Evolutionary conservation across 352 stramenopile species (phyloP).

Genomic region (Phytophthora quininea): DNA sequence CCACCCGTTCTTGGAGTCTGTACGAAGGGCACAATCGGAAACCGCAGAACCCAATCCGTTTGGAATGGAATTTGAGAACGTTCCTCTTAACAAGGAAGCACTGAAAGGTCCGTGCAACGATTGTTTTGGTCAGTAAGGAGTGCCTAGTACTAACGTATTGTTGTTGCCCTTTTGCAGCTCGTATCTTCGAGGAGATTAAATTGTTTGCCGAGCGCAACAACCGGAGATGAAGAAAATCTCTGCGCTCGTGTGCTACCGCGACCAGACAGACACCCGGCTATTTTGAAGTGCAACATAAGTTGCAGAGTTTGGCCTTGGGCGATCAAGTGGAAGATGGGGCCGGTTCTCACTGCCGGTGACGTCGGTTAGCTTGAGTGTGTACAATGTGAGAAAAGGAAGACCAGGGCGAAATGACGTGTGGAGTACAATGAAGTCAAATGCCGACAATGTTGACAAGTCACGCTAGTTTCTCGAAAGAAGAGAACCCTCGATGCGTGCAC

Average conservation of each 20-base stretch:
- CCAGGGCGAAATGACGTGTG: slow-evolving; percentile 44
- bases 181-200: slow-evolving; percentile 91
- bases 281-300: slow-evolving; percentile 13
- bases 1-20: slow-evolving; percentile 84
- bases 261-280: slow-evolving; percentile 18
- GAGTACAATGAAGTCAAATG: slow-evolving; percentile 48
- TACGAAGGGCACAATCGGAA: slow-evolving; percentile 78
- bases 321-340: slow-evolving; percentile 21
- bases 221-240: slow-evolving; percentile 61
- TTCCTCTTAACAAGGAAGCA: slow-evolving; percentile 80
- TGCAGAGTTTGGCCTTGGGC: slow-evolving; percentile 16
- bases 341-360: slow-evolving; percentile 26
- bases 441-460: slow-evolving; percentile 23
- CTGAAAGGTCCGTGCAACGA: slow-evolving; percentile 69
- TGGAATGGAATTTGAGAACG: slow-evolving; percentile 90
- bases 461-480: slow-evolving; percentile 35
- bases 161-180: slow-evolving; percentile 41
- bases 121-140: not conserved
- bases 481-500: slow-evolving; percentile 28
- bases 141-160: slow-evolving; percentile 4
- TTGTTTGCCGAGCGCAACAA: slow-evolving; percentile 77
- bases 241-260: slow-evolving; percentile 25
- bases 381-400: slow-evolving; percentile 46
- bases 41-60: slow-evolving; percentile 79
- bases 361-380: slow-evolving; percentile 44